Conservation (phyloP, 768 basidiomycete genomes). For the Tricholoma hemisulphureum region DNA sequence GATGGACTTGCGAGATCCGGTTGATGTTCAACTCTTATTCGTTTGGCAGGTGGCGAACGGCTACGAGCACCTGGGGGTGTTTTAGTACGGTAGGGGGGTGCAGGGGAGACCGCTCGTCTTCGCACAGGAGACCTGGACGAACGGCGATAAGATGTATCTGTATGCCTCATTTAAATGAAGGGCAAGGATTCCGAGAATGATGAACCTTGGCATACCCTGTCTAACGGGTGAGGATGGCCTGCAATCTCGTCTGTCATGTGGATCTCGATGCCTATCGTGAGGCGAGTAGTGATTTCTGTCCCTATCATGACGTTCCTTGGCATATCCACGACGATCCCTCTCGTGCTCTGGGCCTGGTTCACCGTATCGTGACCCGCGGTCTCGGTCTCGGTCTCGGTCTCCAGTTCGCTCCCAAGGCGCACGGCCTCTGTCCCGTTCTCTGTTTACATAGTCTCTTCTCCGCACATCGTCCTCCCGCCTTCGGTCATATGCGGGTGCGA, state of each 20-base stretch:
- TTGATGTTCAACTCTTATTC: background rate
- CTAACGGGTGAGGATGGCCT: constrained; percentile 14
- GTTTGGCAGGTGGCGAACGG: constrained; percentile 15
- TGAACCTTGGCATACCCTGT: constrained; percentile 11
- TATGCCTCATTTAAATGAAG: constrained; percentile 3
- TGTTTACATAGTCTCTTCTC: constrained; percentile 22
- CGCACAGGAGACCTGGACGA: constrained; percentile 28
- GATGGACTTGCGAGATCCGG: background rate
- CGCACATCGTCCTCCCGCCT: constrained; percentile 25
- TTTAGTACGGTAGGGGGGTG: constrained; percentile 21
- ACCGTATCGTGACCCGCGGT: constrained; percentile 10
- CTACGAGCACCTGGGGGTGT: constrained; percentile 24
- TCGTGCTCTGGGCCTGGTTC: constrained; percentile 14
- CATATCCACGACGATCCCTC: constrained; percentile 18
- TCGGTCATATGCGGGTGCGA: constrained; percentile 25
- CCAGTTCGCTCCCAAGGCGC: constrained; percentile 15
- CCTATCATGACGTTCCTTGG: constrained; percentile 22
- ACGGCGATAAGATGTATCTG: constrained; percentile 12
- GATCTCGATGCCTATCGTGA: constrained; percentile 23
- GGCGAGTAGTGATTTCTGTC: constrained; percentile 12
- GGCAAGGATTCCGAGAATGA: constrained; percentile 9
- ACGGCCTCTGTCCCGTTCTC: constrained; percentile 19
- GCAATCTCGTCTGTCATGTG: constrained; percentile 20
- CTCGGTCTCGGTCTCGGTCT: constrained; percentile 12
- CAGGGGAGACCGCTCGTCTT: constrained; percentile 18